Conservation (phyloP, 306 rosid species). For the Calophaca sinica region DNA sequence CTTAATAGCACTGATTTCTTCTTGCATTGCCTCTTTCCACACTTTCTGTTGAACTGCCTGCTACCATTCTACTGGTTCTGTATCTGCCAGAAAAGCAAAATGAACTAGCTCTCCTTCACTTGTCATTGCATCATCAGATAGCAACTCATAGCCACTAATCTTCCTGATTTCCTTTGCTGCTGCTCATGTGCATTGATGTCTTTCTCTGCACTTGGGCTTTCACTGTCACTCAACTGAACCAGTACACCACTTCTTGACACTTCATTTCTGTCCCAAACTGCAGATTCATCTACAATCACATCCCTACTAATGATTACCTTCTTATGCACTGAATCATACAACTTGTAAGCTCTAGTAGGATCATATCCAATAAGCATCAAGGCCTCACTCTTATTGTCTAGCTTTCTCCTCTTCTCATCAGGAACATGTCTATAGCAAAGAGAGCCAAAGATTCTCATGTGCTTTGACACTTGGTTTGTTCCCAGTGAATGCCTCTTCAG, state of each 20-base stretch:
- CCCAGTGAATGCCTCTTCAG: too few relatives aligned
- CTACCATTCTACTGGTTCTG: not conserved
- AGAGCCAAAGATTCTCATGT: too few relatives aligned
- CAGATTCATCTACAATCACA: not conserved
- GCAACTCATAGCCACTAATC: not conserved
- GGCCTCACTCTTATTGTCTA: not conserved
- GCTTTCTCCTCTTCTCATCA: too few relatives aligned
- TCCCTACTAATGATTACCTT: not conserved
- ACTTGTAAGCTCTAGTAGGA: not conserved
- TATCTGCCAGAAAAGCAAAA: not conserved
- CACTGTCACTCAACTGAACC: too few relatives aligned
- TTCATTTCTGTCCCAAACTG: not conserved
- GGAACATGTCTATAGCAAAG: too few relatives aligned
- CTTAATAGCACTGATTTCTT: not conserved
- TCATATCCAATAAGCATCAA: not conserved
- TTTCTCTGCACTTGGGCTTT: too few relatives aligned
- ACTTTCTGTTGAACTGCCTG: not conserved
- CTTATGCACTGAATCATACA: not conserved
- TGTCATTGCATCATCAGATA: not conserved
- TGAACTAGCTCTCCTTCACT: not conserved
- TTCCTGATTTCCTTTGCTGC: not conserved
- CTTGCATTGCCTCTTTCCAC: not conserved
- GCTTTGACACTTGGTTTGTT: too few relatives aligned
- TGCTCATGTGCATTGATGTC: too few relatives aligned
- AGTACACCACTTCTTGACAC: not conserved